These are phyloP conservation scores for Aspergillus bombycis DNA, from an alignment of 2,329 filamentous ascomycete genomes.

Conservation along the genomic window DNA sequence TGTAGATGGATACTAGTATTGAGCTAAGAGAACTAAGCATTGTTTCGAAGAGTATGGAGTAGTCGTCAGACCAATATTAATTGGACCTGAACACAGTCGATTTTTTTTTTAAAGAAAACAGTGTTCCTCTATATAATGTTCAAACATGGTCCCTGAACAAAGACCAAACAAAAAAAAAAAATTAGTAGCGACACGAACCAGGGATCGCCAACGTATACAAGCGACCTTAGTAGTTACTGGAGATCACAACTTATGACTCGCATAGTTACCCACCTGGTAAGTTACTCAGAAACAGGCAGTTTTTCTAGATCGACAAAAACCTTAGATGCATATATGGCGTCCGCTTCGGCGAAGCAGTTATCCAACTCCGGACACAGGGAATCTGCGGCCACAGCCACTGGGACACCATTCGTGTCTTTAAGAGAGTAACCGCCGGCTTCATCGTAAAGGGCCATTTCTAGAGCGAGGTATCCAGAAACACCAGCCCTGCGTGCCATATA, in stretches of 20 bases:
- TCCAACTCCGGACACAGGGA: constrained; percentile 4
- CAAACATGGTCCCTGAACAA: background rate
- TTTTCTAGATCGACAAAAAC: too few relatives aligned
- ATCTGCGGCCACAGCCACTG: constrained; percentile 1
- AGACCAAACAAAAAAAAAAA: too few relatives aligned
- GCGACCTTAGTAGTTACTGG: background rate
- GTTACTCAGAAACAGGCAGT: too few relatives aligned
- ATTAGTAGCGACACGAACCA: background rate
- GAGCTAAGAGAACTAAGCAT: too few relatives aligned
- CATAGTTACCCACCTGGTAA: too few relatives aligned
- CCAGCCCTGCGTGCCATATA: too few relatives aligned
- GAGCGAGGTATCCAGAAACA: too few relatives aligned
- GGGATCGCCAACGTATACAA: background rate
- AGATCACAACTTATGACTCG: background rate
- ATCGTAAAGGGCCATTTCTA: constrained; percentile 3
- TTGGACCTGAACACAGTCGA: background rate
- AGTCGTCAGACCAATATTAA: background rate
- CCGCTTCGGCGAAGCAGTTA: constrained; percentile 1
- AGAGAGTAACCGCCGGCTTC: constrained; percentile 12
- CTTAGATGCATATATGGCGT: background rate
- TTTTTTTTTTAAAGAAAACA: too few relatives aligned
- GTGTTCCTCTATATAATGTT: background rate
- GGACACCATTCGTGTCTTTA: constrained; percentile 3
- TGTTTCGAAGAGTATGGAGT: too few relatives aligned
- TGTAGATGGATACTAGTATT: too few relatives aligned